Evolutionary conservation across 1,284 basidiomycete genomes (phyloP), one percentile per base, ranked within the genome.

Genomic region (Cutaneotrichosporon cyanovorans): DNA sequence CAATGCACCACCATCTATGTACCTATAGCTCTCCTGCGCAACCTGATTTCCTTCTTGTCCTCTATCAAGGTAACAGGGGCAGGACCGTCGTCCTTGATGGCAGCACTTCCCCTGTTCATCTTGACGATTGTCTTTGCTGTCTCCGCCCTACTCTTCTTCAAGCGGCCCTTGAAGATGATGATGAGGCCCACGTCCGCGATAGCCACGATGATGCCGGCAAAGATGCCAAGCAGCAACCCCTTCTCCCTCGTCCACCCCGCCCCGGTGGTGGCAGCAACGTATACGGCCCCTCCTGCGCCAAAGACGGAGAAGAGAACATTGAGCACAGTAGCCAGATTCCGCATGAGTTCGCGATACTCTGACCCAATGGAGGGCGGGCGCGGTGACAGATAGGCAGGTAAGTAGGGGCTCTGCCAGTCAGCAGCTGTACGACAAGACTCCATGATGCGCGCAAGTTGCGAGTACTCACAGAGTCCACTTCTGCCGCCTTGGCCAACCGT

Each of bases 221-320:
- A 25, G 1, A 69, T 51, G 11, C 55, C 62, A 23, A 68, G 49
- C 8, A 68, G 23, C 3, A 65, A 42, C 2, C 55, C 60, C 5
- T 33, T 48, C 38, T 65, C 63, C 1, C 52, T 33, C 1, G 44
- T 40, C 43, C 63, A 69, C 7, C 67, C 66, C 6, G 59, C 62
- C 2, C 63, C 62, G 2, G 55, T 52, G 5, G 46, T 53, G 2
- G 58, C 51, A 0, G 60, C 67, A 12, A 61, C 56, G 47, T 65
- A 68, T 11, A 65, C 65, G 2, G 63, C 67, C 8, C 50, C 55
- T 9, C 58, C 61, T 10, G 57, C 55, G 1, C 67, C 67, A 38
- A 63, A 50, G 6, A 68, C 60, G 4, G 62, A 64, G 53, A 69
- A 69, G 23, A 67, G 51, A 22, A 69, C 58, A 43, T 69, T 69